These are phyloP conservation scores for Schwanniomyces polymorphus DNA, from an alignment of 805 yeast genomes.

Conservation along the genomic window DNA sequence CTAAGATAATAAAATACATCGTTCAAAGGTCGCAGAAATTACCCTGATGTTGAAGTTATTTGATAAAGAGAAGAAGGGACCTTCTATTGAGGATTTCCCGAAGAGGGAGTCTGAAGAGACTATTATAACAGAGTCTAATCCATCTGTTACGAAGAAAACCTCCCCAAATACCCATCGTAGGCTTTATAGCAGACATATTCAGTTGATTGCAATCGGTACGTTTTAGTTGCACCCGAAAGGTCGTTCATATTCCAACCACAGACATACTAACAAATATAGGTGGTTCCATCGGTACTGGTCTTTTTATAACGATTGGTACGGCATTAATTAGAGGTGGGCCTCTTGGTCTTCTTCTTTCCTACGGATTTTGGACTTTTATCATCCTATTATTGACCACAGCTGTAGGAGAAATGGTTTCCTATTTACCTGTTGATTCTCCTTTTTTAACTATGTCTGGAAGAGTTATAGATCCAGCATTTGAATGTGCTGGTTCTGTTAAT, in stretches of 20 bases:
- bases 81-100: neutral
- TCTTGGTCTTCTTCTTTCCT: constrained; percentile 30
- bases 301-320: constrained; percentile 36
- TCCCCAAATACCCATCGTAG: constrained; percentile 5
- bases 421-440: constrained; percentile 35
- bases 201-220: constrained; percentile 10
- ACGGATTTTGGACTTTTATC: constrained; percentile 31
- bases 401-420: constrained; percentile 39
- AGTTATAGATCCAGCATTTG: constrained; percentile 37
- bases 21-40: neutral
- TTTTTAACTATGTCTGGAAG: constrained; percentile 39
- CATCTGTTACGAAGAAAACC: neutral
- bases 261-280: constrained; percentile 1
- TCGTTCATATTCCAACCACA: neutral
- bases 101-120: neutral
- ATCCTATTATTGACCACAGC: constrained; percentile 33
- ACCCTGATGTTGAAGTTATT: neutral
- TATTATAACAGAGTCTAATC: neutral
- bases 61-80: neutral
- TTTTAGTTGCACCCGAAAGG: neutral
- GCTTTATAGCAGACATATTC: constrained; percentile 9
- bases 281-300: constrained; percentile 21
- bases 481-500: constrained; percentile 30
- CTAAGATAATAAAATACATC: neutral
- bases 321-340: constrained; percentile 33